These are phyloP conservation scores for Pythium plurisporium DNA, from an alignment of 352 stramenopile species.

Conservation along the genomic window DNA sequence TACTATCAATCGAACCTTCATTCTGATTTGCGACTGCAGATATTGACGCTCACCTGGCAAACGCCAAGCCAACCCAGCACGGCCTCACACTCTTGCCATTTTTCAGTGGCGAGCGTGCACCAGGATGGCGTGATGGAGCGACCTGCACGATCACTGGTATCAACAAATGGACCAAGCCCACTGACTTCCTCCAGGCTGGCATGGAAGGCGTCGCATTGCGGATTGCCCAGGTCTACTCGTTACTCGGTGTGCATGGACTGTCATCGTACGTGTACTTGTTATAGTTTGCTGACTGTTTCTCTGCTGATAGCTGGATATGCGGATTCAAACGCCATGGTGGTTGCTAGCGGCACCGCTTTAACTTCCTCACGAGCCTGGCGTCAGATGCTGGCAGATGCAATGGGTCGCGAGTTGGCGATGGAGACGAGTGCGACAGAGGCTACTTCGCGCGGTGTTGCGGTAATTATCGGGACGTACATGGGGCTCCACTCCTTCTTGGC, in stretches of 20 bases:
- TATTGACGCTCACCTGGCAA: constrained; percentile 36
- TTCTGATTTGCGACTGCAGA: constrained; percentile 18
- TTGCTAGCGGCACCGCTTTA: constrained; percentile 80
- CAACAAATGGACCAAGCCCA: constrained; percentile 85
- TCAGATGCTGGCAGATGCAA: constrained; percentile 82
- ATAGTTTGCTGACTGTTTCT: too few species aligned
- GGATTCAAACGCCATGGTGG: constrained; percentile 44
- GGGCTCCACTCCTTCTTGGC: constrained; percentile 48
- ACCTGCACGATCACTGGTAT: constrained; percentile 90
- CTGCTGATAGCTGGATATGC: constrained; percentile 34
- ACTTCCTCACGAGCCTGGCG: constrained; percentile 78
- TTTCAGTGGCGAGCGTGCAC: constrained; percentile 90
- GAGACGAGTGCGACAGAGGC: constrained; percentile 64
- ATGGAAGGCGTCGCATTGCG: constrained; percentile 91
- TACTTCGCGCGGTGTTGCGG: constrained; percentile 79
- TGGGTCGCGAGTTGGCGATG: constrained; percentile 69
- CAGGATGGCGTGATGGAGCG: constrained; percentile 88
- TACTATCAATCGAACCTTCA: too few species aligned
- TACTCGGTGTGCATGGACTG: constrained; percentile 75
- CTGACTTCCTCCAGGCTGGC: constrained; percentile 86
- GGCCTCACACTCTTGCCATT: constrained; percentile 90
- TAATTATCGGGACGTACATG: constrained; percentile 62
- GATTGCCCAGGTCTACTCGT: constrained; percentile 77
- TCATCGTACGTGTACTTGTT: too few species aligned
- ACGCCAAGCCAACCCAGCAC: constrained; percentile 45